phyloP scores from a whole-genome alignment of 1,139 yeast species.

The Taphrina flavorubra region DNA sequence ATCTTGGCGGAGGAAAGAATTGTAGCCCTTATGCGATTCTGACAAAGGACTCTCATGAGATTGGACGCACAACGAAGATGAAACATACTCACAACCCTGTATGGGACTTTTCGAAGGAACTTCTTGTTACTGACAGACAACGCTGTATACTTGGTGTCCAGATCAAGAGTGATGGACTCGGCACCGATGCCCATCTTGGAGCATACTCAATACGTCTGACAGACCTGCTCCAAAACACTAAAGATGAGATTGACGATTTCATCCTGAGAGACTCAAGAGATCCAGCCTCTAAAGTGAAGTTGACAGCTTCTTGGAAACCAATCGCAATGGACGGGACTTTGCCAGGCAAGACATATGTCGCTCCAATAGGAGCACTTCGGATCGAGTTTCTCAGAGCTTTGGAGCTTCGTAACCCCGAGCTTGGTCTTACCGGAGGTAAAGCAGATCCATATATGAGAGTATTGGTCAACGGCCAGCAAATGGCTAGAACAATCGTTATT shows the following conservation, averaged over 20 bases:
- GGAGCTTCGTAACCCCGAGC: slow-evolving; percentile 78
- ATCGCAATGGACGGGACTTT: slow-evolving; percentile 66
- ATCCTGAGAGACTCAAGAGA: slow-evolving; percentile 54
- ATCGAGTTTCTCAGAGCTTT: slow-evolving; percentile 72
- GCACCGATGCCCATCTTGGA: slow-evolving; percentile 67
- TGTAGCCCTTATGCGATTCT: slow-evolving; percentile 68
- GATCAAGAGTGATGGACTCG: slow-evolving; percentile 66
- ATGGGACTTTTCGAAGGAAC: slow-evolving; percentile 71
- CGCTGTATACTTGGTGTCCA: slow-evolving; percentile 69
- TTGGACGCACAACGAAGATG: slow-evolving; percentile 62
- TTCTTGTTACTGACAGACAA: slow-evolving; percentile 74
- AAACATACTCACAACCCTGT: slow-evolving; percentile 72
- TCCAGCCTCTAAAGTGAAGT: slow-evolving; percentile 54
- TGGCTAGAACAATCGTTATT: slow-evolving; percentile 75
- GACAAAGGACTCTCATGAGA: slow-evolving; percentile 58
- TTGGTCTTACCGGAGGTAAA: slow-evolving; percentile 66
- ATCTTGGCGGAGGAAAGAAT: slow-evolving; percentile 67
- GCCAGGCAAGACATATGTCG: slow-evolving; percentile 79
- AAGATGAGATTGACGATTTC: slow-evolving; percentile 79
- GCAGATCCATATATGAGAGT: slow-evolving; percentile 90
- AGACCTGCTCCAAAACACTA: slow-evolving; percentile 75
- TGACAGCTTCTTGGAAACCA: slow-evolving; percentile 83
- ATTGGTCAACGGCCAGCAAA: slow-evolving; percentile 74
- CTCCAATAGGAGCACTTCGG: slow-evolving; percentile 91
- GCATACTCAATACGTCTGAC: slow-evolving; percentile 58